Evolutionary conservation across 2,329 filamentous ascomycete species (phyloP).

Genomic region (Sarocladiaceae sp.): DNA sequence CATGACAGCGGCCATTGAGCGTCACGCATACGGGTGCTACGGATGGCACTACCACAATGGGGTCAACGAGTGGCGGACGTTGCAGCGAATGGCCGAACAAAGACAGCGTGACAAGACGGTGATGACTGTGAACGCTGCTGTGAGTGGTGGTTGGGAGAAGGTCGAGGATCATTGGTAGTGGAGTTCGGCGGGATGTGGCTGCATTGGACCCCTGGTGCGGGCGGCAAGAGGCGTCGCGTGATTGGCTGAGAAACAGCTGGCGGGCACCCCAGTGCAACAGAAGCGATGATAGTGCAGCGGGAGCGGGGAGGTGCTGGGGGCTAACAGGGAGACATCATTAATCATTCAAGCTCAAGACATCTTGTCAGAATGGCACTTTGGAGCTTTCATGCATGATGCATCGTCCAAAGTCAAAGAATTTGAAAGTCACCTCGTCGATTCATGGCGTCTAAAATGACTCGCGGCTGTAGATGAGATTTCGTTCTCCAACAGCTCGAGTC

Average conservation of each 20-base stretch:
- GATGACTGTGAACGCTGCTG: background rate
- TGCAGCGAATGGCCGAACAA: background rate
- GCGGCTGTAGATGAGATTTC: too few species aligned
- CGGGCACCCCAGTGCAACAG: background rate
- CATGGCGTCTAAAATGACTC: too few species aligned
- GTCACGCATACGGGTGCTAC: background rate
- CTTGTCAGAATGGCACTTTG: too few species aligned
- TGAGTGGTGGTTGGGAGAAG: constrained; percentile 9
- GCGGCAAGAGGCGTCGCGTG: background rate
- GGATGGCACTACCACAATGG: background rate
- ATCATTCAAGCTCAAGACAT: too few species aligned
- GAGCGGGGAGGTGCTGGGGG: background rate
- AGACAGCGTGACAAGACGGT: background rate
- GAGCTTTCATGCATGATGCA: too few species aligned
- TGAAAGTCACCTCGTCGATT: too few species aligned
- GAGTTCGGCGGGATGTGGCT: constrained; percentile 6
- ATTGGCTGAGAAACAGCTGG: background rate
- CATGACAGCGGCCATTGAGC: background rate
- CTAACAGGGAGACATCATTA: too few species aligned
- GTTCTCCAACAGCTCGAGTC: too few species aligned
- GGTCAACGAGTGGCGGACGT: background rate
- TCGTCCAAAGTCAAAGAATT: too few species aligned
- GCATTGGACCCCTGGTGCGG: constrained; percentile 6
- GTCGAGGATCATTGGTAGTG: background rate
- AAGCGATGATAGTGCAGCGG: background rate